These are phyloP conservation scores for Moesziomyces antarcticus DNA, from an alignment of 1,284 basidiomycete species.

Conservation along the genomic window DNA sequence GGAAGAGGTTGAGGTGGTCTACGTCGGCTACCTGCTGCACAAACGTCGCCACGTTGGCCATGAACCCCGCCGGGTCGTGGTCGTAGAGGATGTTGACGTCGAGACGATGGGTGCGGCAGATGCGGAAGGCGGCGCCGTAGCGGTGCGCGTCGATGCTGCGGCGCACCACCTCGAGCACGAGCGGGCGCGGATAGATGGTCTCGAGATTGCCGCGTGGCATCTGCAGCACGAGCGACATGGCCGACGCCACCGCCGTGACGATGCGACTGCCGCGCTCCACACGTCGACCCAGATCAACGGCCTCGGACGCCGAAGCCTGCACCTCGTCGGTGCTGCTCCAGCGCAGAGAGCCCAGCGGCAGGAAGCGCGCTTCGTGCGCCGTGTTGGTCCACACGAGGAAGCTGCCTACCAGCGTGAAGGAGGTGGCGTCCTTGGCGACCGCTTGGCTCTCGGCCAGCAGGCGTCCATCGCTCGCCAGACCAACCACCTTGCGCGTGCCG, in stretches of 20 bases:
- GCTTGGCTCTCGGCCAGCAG: slow-evolving; percentile 72
- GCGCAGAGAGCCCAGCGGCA: slow-evolving; percentile 71
- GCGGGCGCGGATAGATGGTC: slow-evolving; percentile 89
- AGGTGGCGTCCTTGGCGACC: slow-evolving; percentile 77
- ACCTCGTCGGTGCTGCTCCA: slow-evolving; percentile 12
- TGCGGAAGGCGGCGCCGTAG: slow-evolving; percentile 86
- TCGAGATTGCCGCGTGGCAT: slow-evolving; percentile 98
- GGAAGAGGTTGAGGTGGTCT: slow-evolving; percentile 92
- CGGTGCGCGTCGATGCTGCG: slow-evolving; percentile 61
- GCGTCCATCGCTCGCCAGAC: slow-evolving; percentile 76
- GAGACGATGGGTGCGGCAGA: slow-evolving; percentile 91
- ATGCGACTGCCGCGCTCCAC: slow-evolving; percentile 65
- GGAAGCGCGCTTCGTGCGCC: slow-evolving; percentile 83
- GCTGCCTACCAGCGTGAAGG: slow-evolving; percentile 81
- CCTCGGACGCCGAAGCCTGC: slow-evolving; percentile 16
- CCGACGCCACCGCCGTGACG: slow-evolving; percentile 64
- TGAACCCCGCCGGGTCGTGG: slow-evolving; percentile 78
- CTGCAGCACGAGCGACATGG: slow-evolving; percentile 84
- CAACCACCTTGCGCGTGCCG: slow-evolving; percentile 69
- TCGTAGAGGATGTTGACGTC: slow-evolving; percentile 90
- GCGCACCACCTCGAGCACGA: slow-evolving; percentile 77
- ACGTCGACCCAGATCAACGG: slow-evolving; percentile 52
- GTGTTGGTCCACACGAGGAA: slow-evolving; percentile 89
- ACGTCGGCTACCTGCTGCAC: slow-evolving; percentile 87
- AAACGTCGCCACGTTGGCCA: slow-evolving; percentile 72